Evolutionary conservation across 441 rosid genomes (phyloP), one percentile per base, ranked within the genome.

Genomic region (Corymbia citriodora): DNA sequence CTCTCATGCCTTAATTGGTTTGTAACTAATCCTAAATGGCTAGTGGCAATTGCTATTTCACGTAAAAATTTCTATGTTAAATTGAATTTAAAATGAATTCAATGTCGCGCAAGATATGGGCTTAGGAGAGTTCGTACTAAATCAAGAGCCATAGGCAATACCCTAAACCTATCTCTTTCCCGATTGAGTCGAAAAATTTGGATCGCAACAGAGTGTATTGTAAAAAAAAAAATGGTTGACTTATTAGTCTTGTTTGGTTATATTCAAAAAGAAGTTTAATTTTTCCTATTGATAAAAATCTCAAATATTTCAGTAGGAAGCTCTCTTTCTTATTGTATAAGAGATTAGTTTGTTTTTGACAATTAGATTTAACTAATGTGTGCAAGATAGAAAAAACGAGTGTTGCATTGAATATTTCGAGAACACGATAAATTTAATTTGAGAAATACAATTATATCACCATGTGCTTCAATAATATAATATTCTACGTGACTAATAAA

Each of bases 41-140:
- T 55, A 19, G 59, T 19, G 59, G 59, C 0, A 10, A 55, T 25
- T 55, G 10, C 0, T 55, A 1, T 55, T 10, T 55, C 59, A 55
- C 25, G 10, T 19, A 55, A 25, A 55, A 55, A 8, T 5, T 55
- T 55, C 9, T 19, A 55, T 23, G 25, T 10, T 55, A 55, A 19
- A 55, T 55, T 25, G 21, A 55, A 55, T 55, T 55, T 55, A 55
- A 55, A 55, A 55, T 55, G 10, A 55, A 55, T 55, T 10, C 59
- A 55, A 55, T 0, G 59, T 55, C 5, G 0, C 19, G 59, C 23
- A 55, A 55, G 59, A 1, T 55, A 55, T 55, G 0, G 0, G 0
- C 19, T 55, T 55, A 25, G 59, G 0, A 55, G 59, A 19, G 59
- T 25, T 1, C 10, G 8, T 55, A 1, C 4, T 10, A 55, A 55